Percentiles rank a stretch among this genome's conserved stretches.
phyloP scores from a whole-genome alignment of 805 yeast species.

The Wickerhamiella azyma region DNA sequence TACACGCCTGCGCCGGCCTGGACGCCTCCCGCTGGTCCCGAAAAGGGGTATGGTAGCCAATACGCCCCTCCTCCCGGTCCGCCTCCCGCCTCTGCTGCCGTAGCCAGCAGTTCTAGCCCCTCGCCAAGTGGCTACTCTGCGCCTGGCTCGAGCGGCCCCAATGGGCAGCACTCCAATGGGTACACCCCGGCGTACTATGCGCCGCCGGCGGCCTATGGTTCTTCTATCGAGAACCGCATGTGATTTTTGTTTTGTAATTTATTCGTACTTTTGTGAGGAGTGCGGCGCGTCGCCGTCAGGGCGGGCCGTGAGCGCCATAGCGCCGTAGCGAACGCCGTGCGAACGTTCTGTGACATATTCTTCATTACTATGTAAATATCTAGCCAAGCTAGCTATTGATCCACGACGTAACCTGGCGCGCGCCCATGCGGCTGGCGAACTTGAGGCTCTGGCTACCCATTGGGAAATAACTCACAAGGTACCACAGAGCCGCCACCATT shows the following conservation, averaged over 20 bases:
- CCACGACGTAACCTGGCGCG: constrained; percentile 37
- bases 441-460: constrained; percentile 73
- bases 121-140: too few species aligned
- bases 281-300: neutral
- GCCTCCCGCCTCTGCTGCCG: neutral
- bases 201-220: too few species aligned
- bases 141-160: too few species aligned
- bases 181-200: too few species aligned
- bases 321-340: too few species aligned
- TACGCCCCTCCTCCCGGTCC: constrained; percentile 5
- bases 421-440: constrained; percentile 43
- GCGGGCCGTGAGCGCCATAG: too few species aligned
- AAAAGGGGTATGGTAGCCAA: neutral
- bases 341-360: too few species aligned
- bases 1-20: constrained; percentile 5
- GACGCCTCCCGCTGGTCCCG: neutral
- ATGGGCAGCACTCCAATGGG: too few species aligned
- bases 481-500: constrained; percentile 75
- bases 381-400: constrained; percentile 23
- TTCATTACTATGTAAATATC: too few species aligned
- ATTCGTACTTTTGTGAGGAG: too few species aligned
- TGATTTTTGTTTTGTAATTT: neutral
- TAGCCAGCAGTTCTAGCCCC: neutral
- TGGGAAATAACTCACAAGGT: constrained; percentile 87
- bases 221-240: neutral